Base-by-base conservation (phyloP, 1,284 basidiomycete genomes). In the Sporisorium exsertum region DNA sequence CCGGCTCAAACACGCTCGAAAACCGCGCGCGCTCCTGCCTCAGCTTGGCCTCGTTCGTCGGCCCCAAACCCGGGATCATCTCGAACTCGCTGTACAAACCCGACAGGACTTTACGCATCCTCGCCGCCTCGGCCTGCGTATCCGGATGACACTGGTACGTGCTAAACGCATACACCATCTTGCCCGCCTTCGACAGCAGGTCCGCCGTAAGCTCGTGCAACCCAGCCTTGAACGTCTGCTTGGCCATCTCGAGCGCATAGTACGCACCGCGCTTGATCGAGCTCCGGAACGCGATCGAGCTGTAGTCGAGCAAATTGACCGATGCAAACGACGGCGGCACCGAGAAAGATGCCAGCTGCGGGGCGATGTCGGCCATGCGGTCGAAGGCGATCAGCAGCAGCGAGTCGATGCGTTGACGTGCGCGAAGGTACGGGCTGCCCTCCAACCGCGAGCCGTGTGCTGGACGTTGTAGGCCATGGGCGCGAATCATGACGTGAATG, bases 251-350 rank as follows among this genome's bases (percentile, higher is more conserved):
- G 37, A 74, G 63, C 33, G 56, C 45, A 32, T 70, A 74, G 42
- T 74, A 62, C 1, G 66, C 72, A 6, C 53, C 56, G n/a, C 56
- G 51, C 42, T 70, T 69, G 58, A 56, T 51, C 1, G 63, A 69
- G 53, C 66, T 70, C 18, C 72, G 72, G 49, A 74, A 70, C 2
- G 66, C 72, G 32, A 74, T 74, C 32, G 66, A 65, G 63, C 66
- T 70, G 46, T 63, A 74, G 33, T 70, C 63, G 2, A 74, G 58
- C 66, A 74, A 40, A 22, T 74, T 65, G 43, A 66, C 59, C 9
- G 66, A 63, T 0, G 63, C 51, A 29, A 58, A 65, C 15, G 62
- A 51, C 9, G 62, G 62, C 22, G 68, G 63, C 27, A 71, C 63
- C 42, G 58, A 43, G 46, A 71, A 58, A 16, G 68, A 57, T 4